phyloP scores from a whole-genome alignment of 306 rosid genomes.

The Vicia faba region DNA sequence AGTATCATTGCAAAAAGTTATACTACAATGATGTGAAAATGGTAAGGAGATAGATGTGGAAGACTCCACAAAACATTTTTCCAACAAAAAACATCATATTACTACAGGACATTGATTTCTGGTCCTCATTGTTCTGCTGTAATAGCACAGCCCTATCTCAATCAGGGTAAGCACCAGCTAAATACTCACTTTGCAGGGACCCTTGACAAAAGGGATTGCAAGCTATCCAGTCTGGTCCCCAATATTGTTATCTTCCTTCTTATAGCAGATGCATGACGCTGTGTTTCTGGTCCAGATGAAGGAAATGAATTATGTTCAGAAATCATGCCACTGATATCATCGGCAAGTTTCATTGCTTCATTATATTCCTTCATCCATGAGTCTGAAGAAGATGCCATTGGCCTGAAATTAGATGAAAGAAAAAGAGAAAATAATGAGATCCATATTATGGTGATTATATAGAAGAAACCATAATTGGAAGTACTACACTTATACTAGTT shows the following conservation, averaged over 20 bases:
- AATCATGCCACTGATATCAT: slow-evolving; percentile 89
- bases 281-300: slow-evolving; percentile 84
- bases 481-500: not conserved
- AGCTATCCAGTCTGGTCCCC: slow-evolving; percentile 95
- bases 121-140: slow-evolving; percentile 14
- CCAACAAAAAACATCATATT: not conserved
- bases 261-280: slow-evolving; percentile 88
- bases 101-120: slow-evolving; percentile 24
- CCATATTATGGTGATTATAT: slow-evolving; percentile 2
- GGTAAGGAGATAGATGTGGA: slow-evolving; percentile 19
- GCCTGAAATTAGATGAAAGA: slow-evolving; percentile 38
- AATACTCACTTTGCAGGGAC: slow-evolving; percentile 86
- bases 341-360: slow-evolving; percentile 86
- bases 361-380: slow-evolving; percentile 96
- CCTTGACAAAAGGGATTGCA: slow-evolving; percentile 71
- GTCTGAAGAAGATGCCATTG: slow-evolving; percentile 87
- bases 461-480: slow-evolving; percentile 16
- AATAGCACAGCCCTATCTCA: slow-evolving; percentile 13
- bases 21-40: not conserved
- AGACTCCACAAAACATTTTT: slow-evolving; percentile 14
- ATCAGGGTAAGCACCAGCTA: slow-evolving; percentile 17
- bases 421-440: slow-evolving; percentile 3
- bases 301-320: slow-evolving; percentile 70
- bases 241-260: slow-evolving; percentile 95
- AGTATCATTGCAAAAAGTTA: slow-evolving; percentile 14